Evolutionary conservation across 257 asterid genomes (phyloP), one percentile per base, ranked within the genome.

Genomic region (Ophiorrhiza pumila): DNA sequence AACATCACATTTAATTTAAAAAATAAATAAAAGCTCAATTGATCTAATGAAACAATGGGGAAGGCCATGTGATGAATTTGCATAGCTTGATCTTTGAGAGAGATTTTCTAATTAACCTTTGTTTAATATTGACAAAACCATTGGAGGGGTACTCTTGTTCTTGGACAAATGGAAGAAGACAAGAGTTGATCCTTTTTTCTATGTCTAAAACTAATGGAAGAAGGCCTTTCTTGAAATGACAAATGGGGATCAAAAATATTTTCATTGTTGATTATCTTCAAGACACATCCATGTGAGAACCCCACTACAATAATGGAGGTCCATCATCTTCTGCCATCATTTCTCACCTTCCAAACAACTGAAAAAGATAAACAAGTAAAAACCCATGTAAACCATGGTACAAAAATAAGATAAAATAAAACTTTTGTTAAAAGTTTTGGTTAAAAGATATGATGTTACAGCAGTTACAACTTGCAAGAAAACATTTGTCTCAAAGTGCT

Each of bases 201-300:
- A 52, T 2, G 1, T 4, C 12, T 4, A 5, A 59, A 13, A 29
- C 9, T 7, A 25, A 45, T 35, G 42, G 52, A 41, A 11, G 46
- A 3, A 39, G 37, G 35, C n/a, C 22, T 10, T 37, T n/a, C n/a
- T n/a, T n/a, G n/a, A n/a, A n/a, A n/a, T n/a, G 6, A 20, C 15
- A 65, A 42, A 4, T 41, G 18, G 11, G n/a, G n/a, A n/a, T 5
- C 23, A 8, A 13, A 5, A 65, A 42, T 43, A 43, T 25, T 68
- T 56, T 42, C 31, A 9, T 20, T 76, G 82, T 77, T 74, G 79
- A 79, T 76, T 65, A 47, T 56, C 77, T 62, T 69, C 78, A 59
- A 59, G 78, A 88, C 91, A 84, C 4, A 31, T 39, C 75, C 91
- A 88, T 88, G 91, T 86, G 89, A 81, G 6, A 61, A 31, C 56